phyloP scores from a whole-genome alignment of 2,329 filamentous ascomycete species.

The Alternaria alternata region DNA sequence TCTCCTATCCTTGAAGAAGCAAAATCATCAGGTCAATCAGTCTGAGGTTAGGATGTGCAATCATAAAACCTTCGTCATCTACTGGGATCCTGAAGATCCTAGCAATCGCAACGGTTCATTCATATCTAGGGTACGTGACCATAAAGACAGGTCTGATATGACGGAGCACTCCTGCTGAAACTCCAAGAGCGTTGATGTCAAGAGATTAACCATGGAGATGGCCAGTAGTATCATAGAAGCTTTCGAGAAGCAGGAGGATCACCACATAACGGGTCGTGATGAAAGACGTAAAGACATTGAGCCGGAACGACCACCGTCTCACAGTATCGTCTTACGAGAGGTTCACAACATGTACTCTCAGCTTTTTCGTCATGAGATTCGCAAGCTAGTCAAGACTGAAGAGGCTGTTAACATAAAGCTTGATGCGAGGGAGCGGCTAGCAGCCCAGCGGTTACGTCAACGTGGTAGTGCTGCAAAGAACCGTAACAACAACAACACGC shows the following conservation, averaged over 20 bases:
- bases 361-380: neutral
- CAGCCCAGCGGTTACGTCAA: neutral
- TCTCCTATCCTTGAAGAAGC: neutral
- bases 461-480: neutral
- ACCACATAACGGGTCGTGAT: neutral
- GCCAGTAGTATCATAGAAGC: conserved; percentile 1
- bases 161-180: neutral
- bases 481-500: neutral
- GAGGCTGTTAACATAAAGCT: neutral
- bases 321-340: conserved; percentile 1
- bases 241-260: conserved; percentile 2
- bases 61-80: conserved; percentile 9
- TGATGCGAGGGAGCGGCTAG: neutral
- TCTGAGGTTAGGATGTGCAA: conserved; percentile 9
- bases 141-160: neutral
- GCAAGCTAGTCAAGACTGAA: conserved; percentile 1
- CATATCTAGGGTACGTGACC: neutral
- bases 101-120: conserved; percentile 13
- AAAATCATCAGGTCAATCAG: neutral
- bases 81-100: conserved; percentile 12
- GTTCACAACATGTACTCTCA: conserved; percentile 10
- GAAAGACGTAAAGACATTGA: neutral
- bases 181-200: neutral
- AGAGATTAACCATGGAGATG: neutral
- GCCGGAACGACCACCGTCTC: neutral